Conservation (phyloP, 2,329 filamentous ascomycete genomes). For the Allantophomopsis lycopodina region DNA sequence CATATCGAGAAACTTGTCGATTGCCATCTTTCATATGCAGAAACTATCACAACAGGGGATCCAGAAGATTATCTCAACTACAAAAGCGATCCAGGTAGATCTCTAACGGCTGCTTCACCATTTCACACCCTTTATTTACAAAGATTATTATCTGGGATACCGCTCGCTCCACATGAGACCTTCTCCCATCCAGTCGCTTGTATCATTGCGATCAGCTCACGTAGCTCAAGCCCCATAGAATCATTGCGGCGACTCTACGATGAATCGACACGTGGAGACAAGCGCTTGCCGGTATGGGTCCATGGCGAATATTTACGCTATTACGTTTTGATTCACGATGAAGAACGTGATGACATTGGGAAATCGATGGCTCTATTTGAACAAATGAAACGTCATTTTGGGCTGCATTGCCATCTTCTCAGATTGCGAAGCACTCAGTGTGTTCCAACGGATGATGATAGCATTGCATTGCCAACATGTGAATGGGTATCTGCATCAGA, state of each 20-base stretch:
- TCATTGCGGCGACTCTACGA: constrained; percentile 73
- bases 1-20: constrained; percentile 74
- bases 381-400: constrained; percentile 98
- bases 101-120: constrained; percentile 41
- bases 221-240: constrained; percentile 72
- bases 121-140: constrained; percentile 81
- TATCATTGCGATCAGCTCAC: constrained; percentile 88
- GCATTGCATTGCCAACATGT: constrained; percentile 63
- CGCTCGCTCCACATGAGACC: constrained; percentile 75
- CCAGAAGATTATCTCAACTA: constrained; percentile 22
- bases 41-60: constrained; percentile 26
- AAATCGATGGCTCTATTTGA: constrained; percentile 87
- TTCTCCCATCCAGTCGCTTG: constrained; percentile 91
- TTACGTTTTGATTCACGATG: constrained; percentile 92
- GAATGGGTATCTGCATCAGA: constrained; percentile 86
- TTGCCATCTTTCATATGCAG: constrained; percentile 63
- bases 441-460: constrained; percentile 83
- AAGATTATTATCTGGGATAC: constrained; percentile 66
- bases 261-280: constrained; percentile 67
- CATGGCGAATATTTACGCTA: constrained; percentile 88
- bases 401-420: constrained; percentile 85
- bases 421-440: constrained; percentile 75
- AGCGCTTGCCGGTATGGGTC: constrained; percentile 69
- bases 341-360: constrained; percentile 85
- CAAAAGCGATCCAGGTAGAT: constrained; percentile 15